A percentile compares a stretch with the other conserved stretches of the same genome.
These are phyloP conservation scores for Microbotryomycetes sp. DNA, from an alignment of 1,284 basidiomycete genomes.

Conservation along the genomic window DNA sequence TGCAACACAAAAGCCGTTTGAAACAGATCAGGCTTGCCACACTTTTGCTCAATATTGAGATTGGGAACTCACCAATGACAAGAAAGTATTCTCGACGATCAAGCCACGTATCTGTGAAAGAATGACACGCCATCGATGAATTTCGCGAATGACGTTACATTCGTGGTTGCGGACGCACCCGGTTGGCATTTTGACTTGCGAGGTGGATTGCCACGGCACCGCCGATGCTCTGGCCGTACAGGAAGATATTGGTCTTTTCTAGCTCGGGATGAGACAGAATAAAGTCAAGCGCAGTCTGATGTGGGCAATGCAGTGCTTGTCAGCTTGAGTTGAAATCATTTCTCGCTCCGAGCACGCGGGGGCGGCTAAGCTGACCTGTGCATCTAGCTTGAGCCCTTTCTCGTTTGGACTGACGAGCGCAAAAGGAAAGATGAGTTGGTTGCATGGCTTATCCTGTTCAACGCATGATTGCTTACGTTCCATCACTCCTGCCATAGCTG, in stretches of 20 bases:
- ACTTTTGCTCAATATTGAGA: neutral
- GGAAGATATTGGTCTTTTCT: slow-evolving; percentile 60
- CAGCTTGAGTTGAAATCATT: no score
- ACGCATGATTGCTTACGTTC: slow-evolving; percentile 12
- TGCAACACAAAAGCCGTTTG: slow-evolving; percentile 7
- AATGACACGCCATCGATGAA: no score
- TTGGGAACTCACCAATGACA: slow-evolving; percentile 52
- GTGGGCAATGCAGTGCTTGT: slow-evolving; percentile 7
- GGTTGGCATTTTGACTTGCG: slow-evolving; percentile 66
- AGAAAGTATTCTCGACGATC: slow-evolving; percentile 91
- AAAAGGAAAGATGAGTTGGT: slow-evolving; percentile 35
- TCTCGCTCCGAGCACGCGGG: neutral
- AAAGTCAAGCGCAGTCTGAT: slow-evolving; percentile 58
- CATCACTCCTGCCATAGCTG: slow-evolving; percentile 41
- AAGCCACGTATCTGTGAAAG: slow-evolving; percentile 58
- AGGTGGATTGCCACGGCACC: slow-evolving; percentile 91
- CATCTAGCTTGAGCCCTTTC: slow-evolving; percentile 50
- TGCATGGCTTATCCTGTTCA: neutral
- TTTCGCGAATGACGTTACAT: neutral
- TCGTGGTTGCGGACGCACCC: slow-evolving; percentile 35
- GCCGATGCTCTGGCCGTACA: slow-evolving; percentile 93
- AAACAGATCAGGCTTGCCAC: neutral
- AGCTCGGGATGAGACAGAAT: slow-evolving; percentile 63
- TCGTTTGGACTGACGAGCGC: slow-evolving; percentile 78
- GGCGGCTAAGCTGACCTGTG: slow-evolving; percentile 2